Base-by-base conservation (phyloP, 805 yeast genomes). In the Yamadazyma sp. region DNA sequence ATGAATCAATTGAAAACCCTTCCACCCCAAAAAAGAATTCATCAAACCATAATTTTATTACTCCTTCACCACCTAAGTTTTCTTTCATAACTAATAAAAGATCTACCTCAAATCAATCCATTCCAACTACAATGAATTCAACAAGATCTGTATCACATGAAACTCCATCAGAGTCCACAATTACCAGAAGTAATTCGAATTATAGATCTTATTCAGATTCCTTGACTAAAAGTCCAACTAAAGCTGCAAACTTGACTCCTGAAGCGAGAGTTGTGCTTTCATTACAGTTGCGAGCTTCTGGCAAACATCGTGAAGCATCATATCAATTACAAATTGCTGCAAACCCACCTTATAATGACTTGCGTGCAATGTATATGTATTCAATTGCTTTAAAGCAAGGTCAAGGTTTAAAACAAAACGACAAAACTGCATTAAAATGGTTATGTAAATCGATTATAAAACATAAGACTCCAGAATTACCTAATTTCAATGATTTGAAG, bases 351-450 rank as follows among this genome's bases (percentile, higher is more conserved):
- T 69, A 73, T 43, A 67, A 64, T 42, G 75, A 79, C 28, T 61
- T 67, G 1, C 50, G 48, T 32, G 94, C 88, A 1, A 82, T 77
- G 81, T 66, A 78, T 30, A 52, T 82, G 20, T 84, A 82, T 48
- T 86, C 86, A 0, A 54, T 81, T 44, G 82, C 88, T 0, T 56
- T 85, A 16, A 61, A 82, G 32, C 62, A 72, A 38, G 93, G 91
- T 0, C 80, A 78, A 53, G 93, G 93, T 0, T 76, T 80, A 8
- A 65, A 74, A 13, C 69, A 66, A 35, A 80, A 80, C 49, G 71
- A 73, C 26, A 47, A 57, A 13, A 73, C 69, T 32, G 74, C 87
- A 3, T 63, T 80, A 30, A 56, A 64, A 35, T 82, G 86, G 84
- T 62, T 85, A 4, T 69, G 74, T 42, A 68, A 65, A 39, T 82